A percentile compares a stretch with the other conserved stretches of the same genome.
Evolutionary conservation across 139 green algal genomes (phyloP).

Genomic region (Closterium sp.): DNA sequence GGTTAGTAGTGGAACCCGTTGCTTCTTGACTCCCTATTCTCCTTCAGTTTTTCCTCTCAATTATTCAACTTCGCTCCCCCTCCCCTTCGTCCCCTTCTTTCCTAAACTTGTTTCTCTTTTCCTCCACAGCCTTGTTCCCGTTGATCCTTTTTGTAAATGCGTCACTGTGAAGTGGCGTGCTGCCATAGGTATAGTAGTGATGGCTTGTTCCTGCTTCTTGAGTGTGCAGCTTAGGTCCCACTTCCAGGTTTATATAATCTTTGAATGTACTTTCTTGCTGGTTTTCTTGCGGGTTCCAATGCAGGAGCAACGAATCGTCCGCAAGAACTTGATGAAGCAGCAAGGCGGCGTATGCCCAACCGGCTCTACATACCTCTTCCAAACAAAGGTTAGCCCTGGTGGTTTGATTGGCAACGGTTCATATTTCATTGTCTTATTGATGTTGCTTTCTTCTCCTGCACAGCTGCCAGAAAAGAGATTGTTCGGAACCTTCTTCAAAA

Average conservation of each 20-base stretch:
- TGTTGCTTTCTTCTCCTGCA: not conserved
- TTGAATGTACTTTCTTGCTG: not conserved
- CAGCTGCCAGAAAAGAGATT: conserved; percentile 35
- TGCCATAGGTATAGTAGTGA: too few species aligned
- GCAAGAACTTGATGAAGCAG: conserved; percentile 96
- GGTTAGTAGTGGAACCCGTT: conserved; percentile 21
- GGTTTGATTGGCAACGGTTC: not conserved
- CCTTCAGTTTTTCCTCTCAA: not conserved
- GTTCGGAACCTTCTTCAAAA: conserved; percentile 42
- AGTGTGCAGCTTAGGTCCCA: too few species aligned
- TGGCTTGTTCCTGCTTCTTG: too few species aligned
- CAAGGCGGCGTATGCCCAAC: conserved; percentile 91
- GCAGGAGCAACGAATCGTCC: conserved; percentile 92
- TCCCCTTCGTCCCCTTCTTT: not conserved
- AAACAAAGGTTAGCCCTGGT: conserved; percentile 12
- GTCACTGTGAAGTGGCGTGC: too few species aligned
- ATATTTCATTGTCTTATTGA: not conserved
- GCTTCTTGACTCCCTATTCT: not conserved
- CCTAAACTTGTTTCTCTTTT: not conserved
- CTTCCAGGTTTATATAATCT: not conserved
- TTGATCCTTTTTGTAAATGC: not conserved
- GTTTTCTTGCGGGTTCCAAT: conserved; percentile 19
- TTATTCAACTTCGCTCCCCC: not conserved
- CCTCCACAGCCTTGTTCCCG: not conserved
- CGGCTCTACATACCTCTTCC: conserved; percentile 98